Base-by-base conservation (phyloP, 805 yeast species). In the Deakozyma indianensis region DNA sequence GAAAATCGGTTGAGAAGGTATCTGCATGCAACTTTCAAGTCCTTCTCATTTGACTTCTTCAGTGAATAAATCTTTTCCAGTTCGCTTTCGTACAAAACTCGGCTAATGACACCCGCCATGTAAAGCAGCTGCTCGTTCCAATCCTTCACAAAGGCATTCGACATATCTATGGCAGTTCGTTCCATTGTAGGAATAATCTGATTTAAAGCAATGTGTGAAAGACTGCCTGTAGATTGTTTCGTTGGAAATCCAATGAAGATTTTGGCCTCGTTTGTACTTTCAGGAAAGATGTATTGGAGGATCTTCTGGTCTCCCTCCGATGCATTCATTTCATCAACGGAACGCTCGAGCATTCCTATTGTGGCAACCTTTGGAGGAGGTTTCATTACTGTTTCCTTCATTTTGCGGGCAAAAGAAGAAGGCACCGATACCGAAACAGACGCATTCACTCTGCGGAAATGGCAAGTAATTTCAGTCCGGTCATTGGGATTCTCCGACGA, bases 131-230 rank as follows among this genome's bases (percentile, higher is more conserved):
- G 58, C 24, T 54, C 48, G 48, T 65, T 65, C 70, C 70, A 65
- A 44, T 61, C 66, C 45, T 61, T 63, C 21, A 65, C 69, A 44
- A 55, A 58, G 4, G 59, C 53, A 44, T 65, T 65, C 3, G 69
- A 63, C 59, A 66, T 62, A 49, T 65, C 70, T 1, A 64, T 57
- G 1, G 67, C 67, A 0, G 69, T 65, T 3, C 70, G 56, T 45
- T 65, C 70, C 68, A 65, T 63, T 2, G 70, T 66, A 2, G 70
- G 70, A n/a, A 65, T 61, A 2, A 64, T 50, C 48, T 63, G 67
- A 41, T 61, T 64, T 41, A 64, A 43, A 1, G 66, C 63, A 2
- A 65, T 43, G 43, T 65, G 70, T 0, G 67, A 56, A 43, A 55
- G 54, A 28, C 65, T 35, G 1, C 62, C 64, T 0, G 70, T 63